A percentile compares a stretch with the other conserved stretches of the same genome.
These are phyloP conservation scores for Capsicum rhomboideum DNA, from an alignment of 257 asterid species.

Conservation along the genomic window DNA sequence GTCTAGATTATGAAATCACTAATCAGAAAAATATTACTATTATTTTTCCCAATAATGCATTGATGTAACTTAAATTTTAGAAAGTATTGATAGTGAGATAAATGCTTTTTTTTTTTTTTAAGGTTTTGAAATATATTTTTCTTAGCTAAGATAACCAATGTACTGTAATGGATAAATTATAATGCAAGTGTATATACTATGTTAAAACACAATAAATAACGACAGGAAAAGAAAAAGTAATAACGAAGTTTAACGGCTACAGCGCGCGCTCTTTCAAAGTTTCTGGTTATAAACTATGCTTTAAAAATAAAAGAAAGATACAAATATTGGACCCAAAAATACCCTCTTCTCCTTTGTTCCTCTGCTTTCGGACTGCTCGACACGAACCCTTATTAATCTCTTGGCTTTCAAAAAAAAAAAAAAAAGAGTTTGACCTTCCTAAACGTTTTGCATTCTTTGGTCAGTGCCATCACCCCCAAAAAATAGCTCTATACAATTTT, in stretches of 20 bases:
- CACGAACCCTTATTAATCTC: background rate
- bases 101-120: too few species aligned
- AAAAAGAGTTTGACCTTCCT: constrained; percentile 1
- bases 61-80: too few species aligned
- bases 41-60: too few species aligned
- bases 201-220: too few species aligned
- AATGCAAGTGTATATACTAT: too few species aligned
- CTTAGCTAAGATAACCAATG: too few species aligned
- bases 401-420: background rate
- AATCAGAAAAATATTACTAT: too few species aligned
- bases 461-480: background rate
- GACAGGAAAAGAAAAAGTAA: too few species aligned
- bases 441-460: background rate
- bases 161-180: too few species aligned
- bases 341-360: background rate
- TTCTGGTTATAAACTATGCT: background rate
- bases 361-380: background rate
- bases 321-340: background rate
- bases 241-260: constrained; percentile 15
- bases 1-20: too few species aligned
- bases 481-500: background rate
- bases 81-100: too few species aligned
- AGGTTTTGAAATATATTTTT: too few species aligned
- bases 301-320: background rate
- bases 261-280: background rate